Base-by-base conservation (phyloP, 148 eudicot species). In the Persicaria tinctoria region DNA sequence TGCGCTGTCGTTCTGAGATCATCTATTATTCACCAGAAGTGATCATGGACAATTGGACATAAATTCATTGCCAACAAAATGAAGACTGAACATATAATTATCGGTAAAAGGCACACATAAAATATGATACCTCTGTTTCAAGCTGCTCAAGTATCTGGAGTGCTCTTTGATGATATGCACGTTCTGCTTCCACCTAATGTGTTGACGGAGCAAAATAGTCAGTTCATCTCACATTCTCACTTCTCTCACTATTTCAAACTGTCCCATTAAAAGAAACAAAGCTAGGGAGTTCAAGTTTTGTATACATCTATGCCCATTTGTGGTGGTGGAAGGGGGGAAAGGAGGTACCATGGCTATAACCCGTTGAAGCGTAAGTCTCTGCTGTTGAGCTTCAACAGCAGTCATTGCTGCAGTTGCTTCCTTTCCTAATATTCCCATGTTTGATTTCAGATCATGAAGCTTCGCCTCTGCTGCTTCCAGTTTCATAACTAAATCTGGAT, bases 361-460 rank as follows among this genome's bases (percentile, higher is more conserved):
- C 51, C 96, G 85, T 75, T 94, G 98, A 68, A 94, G 97, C 9
- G 98, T 94, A 85, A 90, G 77, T 76, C 93, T 85, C 83, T 94
- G 98, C 68, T 94, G 97, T 82, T 94, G 98, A 85, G 89, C 92
- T 85, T 94, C 97, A 57, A 94, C 98, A 64, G 98, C 97, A 85
- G 97, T 88, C 97, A 94, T 91, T 50, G 98, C 97, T 77, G 92
- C 87, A 62, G 93, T 88, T 72, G 98, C 98, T 87, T 92, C 98
- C 85, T 92, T 95, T 51, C 97, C 98, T 76, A 92, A 80, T 73
- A 78, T 81, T 69, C 87, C 81, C 86, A 87, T 87, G 86, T 90
- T 95, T 59, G 97, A 85, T 81, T 95, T 92, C 75, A 95, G 82
- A 75, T 95, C 98, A 14, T 90, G 93, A 77, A 95, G 83, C 81